Conservation (phyloP, 306 rosid species). For the Malus sylvestris region DNA sequence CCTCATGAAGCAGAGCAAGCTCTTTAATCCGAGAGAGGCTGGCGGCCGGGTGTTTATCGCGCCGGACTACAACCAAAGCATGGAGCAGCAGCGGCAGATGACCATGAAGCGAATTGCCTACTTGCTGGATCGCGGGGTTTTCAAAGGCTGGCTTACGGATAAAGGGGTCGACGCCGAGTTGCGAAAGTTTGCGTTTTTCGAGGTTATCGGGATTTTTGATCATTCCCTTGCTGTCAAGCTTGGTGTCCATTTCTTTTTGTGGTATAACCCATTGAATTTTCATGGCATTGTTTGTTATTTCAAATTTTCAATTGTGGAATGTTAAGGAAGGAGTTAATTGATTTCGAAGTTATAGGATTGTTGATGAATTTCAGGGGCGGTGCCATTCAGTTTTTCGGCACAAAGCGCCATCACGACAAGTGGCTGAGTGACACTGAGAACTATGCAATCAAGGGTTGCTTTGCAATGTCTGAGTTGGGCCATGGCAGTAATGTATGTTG, state of each 20-base stretch:
- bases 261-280: slow-evolving; percentile 24
- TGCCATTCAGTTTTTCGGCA: slow-evolving; percentile 69
- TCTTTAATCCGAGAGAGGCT: slow-evolving; percentile 47
- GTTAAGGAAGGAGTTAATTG: not conserved
- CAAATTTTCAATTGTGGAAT: not conserved
- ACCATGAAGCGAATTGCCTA: slow-evolving; percentile 72
- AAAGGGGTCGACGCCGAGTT: slow-evolving; percentile 39
- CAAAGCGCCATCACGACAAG: slow-evolving; percentile 79
- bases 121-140: slow-evolving; percentile 53
- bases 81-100: slow-evolving; percentile 77
- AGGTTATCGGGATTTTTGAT: slow-evolving; percentile 59
- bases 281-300: not conserved
- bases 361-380: slow-evolving; percentile 69
- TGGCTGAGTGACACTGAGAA: slow-evolving; percentile 73
- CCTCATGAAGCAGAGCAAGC: slow-evolving; percentile 48
- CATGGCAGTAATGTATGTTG: slow-evolving; percentile 93
- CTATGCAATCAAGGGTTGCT: slow-evolving; percentile 64
- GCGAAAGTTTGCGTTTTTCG: slow-evolving; percentile 54
- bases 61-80: slow-evolving; percentile 71
- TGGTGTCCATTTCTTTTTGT: slow-evolving; percentile 69
- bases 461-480: slow-evolving; percentile 94
- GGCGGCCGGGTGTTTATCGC: slow-evolving; percentile 53
- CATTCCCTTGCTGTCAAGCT: slow-evolving; percentile 77
- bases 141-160: slow-evolving; percentile 63
- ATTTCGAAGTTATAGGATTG: not conserved